Conservation (phyloP, 1,284 basidiomycete species). For the Ceratobasidium sp. region DNA sequence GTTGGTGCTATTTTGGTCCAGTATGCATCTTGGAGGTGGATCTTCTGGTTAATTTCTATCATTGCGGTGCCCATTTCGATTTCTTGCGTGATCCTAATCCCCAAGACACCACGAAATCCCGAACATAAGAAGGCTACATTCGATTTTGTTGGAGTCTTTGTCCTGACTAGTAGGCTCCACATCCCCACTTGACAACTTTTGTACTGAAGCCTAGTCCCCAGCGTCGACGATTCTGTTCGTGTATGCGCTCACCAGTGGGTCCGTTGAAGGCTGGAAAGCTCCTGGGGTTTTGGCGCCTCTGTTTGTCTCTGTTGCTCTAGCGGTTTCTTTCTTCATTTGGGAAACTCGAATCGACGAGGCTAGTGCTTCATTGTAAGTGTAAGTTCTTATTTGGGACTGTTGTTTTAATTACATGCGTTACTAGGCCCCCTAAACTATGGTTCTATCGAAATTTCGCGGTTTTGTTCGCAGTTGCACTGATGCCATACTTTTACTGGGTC, state of each 20-base stretch:
- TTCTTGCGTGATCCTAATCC: slow-evolving; percentile 49
- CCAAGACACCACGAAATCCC: slow-evolving; percentile 42
- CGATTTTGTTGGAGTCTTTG: slow-evolving; percentile 54
- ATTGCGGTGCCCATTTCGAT: slow-evolving; percentile 48
- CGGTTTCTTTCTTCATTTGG: slow-evolving; percentile 42
- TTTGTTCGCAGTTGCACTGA: slow-evolving; percentile 47
- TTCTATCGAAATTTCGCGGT: slow-evolving; percentile 26
- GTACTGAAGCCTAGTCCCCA: slow-evolving; percentile 40
- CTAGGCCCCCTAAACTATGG: slow-evolving; percentile 40
- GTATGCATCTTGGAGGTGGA: slow-evolving; percentile 51
- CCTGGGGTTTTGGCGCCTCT: slow-evolving; percentile 44
- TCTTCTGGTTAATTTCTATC: slow-evolving; percentile 53
- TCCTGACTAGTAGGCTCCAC: slow-evolving; percentile 52
- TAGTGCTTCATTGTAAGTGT: slow-evolving; percentile 41
- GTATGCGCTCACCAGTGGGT: slow-evolving; percentile 44
- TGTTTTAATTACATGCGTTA: too few relatives aligned
- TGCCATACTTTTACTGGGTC: slow-evolving; percentile 53
- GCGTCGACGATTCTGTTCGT: slow-evolving; percentile 44
- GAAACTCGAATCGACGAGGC: slow-evolving; percentile 43
- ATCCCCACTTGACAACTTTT: slow-evolving; percentile 10
- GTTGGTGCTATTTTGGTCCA: slow-evolving; percentile 56
- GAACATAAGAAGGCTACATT: slow-evolving; percentile 44
- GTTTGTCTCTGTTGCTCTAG: slow-evolving; percentile 42
- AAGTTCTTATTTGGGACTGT: too few relatives aligned
- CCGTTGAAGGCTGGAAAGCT: slow-evolving; percentile 41